These are phyloP conservation scores for Candida insectorum DNA, from an alignment of 805 yeast species.

Conservation along the genomic window DNA sequence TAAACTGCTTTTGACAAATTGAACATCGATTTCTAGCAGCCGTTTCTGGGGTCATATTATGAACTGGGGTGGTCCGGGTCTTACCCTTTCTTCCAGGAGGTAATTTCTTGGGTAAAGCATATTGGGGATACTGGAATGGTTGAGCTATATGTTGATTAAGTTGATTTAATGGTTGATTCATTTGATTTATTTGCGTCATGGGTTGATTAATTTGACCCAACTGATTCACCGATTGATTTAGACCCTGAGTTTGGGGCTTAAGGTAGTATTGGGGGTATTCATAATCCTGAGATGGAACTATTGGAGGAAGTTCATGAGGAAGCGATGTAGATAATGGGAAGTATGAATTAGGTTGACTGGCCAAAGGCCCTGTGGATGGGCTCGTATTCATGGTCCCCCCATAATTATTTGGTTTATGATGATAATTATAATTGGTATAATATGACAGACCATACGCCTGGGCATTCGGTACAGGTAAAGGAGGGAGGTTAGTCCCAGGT, in stretches of 20 bases:
- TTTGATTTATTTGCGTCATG: slow-evolving; percentile 3
- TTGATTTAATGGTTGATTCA: slow-evolving; percentile 8
- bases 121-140: too few species aligned
- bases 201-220: too few species aligned
- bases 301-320: slow-evolving; percentile 8
- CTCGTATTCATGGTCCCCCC: too few species aligned
- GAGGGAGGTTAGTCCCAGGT: too few species aligned
- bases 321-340: neutral
- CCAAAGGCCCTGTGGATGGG: too few species aligned
- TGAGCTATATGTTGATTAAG: slow-evolving; percentile 7
- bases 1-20: slow-evolving; percentile 72
- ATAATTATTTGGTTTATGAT: too few species aligned
- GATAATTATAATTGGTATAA: too few species aligned
- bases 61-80: slow-evolving; percentile 18
- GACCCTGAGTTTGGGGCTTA: slow-evolving; percentile 1
- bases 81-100: slow-evolving; percentile 12
- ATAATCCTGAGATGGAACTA: too few species aligned
- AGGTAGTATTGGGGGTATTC: slow-evolving; percentile 5
- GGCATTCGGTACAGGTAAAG: too few species aligned
- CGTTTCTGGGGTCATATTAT: slow-evolving; percentile 41
- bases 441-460: too few species aligned
- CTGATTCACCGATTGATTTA: slow-evolving; percentile 10
- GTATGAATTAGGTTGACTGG: too few species aligned
- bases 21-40: slow-evolving; percentile 46
- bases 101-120: neutral